These are phyloP conservation scores for Brassica cretica DNA, from an alignment of 345 rosid genomes.

Conservation along the genomic window DNA sequence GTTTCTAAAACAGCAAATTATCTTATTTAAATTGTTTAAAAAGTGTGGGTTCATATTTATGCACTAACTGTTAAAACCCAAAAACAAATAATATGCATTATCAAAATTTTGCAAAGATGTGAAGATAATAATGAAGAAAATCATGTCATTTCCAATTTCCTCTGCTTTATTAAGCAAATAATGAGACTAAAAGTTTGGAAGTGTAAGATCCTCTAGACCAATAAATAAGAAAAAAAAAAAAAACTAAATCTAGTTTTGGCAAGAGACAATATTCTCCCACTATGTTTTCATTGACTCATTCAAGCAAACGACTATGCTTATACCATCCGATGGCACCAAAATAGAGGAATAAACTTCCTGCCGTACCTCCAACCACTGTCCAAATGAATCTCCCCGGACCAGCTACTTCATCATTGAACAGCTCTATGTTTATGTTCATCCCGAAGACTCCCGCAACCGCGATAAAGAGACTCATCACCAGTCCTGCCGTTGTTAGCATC, in stretches of 20 bases:
- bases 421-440: conserved; percentile 64
- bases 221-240: background rate
- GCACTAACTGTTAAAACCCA: too few relatives aligned
- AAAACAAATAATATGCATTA: too few relatives aligned
- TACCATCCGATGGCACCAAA: conserved; percentile 78
- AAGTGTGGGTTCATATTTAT: too few relatives aligned
- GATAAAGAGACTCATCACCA: conserved; percentile 61
- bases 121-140: background rate
- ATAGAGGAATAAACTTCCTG: conserved; percentile 63
- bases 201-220: background rate
- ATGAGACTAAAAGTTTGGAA: background rate
- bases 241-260: background rate
- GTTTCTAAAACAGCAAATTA: too few relatives aligned
- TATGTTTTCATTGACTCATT: conserved; percentile 32
- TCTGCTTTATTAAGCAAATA: background rate
- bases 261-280: background rate
- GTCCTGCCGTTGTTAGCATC: conserved; percentile 74
- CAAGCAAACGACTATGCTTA: conserved; percentile 72
- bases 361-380: conserved; percentile 70
- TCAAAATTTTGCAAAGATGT: too few relatives aligned
- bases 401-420: conserved; percentile 36
- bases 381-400: conserved; percentile 57
- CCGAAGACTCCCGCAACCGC: conserved; percentile 70
- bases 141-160: background rate
- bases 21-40: too few relatives aligned